Percentiles rank a stretch among this genome's conserved stretches.
These are phyloP conservation scores for Saprolegnia diclina DNA, from an alignment of 352 stramenopile genomes.

Conservation along the genomic window DNA sequence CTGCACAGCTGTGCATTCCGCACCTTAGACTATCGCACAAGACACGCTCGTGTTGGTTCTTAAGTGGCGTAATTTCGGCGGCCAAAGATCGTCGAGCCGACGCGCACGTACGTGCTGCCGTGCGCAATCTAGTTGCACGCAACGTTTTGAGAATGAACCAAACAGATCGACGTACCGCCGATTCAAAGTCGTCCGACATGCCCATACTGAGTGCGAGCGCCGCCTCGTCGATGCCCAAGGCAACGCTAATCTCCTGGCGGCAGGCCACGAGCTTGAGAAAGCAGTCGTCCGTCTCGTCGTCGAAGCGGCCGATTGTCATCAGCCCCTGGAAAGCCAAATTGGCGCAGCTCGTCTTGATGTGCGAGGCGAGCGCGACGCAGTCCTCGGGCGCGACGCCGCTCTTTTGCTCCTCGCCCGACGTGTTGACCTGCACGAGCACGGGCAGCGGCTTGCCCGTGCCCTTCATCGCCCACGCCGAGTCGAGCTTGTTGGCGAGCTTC, in stretches of 20 bases:
- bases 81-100: slow-evolving; percentile 98
- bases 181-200: slow-evolving; percentile 98
- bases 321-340: slow-evolving; percentile 92
- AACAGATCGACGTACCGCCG: slow-evolving; percentile 53
- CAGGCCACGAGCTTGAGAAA: slow-evolving; percentile 86
- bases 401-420: slow-evolving; percentile 97
- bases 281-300: slow-evolving; percentile 86
- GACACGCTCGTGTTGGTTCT: too few species aligned
- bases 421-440: slow-evolving; percentile 98
- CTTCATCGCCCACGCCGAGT: slow-evolving; percentile 76
- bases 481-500: slow-evolving; percentile 96
- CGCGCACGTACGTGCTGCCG: slow-evolving; percentile 93
- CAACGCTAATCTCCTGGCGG: slow-evolving; percentile 59
- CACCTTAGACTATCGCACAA: too few species aligned
- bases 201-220: slow-evolving; percentile 97
- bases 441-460: slow-evolving; percentile 64
- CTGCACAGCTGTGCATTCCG: slow-evolving; percentile 5
- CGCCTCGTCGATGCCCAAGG: slow-evolving; percentile 50
- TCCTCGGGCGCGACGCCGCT: slow-evolving; percentile 83
- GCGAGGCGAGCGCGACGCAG: slow-evolving; percentile 62
- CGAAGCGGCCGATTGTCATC: slow-evolving; percentile 98
- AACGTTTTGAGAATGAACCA: slow-evolving; percentile 15
- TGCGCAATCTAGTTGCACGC: slow-evolving; percentile 75
- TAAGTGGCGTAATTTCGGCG: slow-evolving; percentile 77
- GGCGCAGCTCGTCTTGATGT: slow-evolving; percentile 88